Evolutionary conservation across 441 rosid species (phyloP).

Genomic region (Daphne laureola): DNA sequence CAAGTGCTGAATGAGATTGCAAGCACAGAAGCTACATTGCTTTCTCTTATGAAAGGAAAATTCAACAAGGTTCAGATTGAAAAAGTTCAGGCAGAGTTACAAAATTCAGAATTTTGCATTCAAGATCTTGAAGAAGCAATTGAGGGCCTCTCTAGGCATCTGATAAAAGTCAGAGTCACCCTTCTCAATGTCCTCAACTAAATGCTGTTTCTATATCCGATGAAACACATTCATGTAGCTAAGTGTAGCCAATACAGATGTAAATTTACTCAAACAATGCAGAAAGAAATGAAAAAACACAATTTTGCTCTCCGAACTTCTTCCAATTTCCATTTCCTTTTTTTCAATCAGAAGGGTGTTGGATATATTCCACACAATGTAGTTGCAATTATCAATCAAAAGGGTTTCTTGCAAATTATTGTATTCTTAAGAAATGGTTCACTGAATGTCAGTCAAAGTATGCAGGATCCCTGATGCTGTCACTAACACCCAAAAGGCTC

Average conservation of each 20-base stretch:
- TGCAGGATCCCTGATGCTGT: too few species aligned
- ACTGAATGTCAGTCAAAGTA: too few species aligned
- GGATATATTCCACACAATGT: too few species aligned
- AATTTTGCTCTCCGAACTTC: neutral
- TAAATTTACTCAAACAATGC: neutral
- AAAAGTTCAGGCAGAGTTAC: neutral
- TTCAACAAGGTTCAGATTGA: neutral
- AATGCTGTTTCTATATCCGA: neutral
- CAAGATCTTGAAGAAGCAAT: conserved; percentile 7
- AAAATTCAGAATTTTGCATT: conserved; percentile 7
- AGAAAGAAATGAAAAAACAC: neutral
- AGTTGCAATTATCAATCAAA: too few species aligned
- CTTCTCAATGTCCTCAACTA: conserved; percentile 3
- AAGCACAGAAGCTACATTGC: conserved; percentile 5
- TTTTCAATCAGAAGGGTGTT: neutral
- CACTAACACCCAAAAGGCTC: too few species aligned
- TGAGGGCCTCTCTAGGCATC: conserved; percentile 2
- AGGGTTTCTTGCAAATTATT: too few species aligned
- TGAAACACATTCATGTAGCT: neutral
- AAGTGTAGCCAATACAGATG: conserved; percentile 6
- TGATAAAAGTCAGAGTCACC: conserved; percentile 4
- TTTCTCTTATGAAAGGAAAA: neutral
- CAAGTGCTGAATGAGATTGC: conserved; percentile 1
- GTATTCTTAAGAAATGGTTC: too few species aligned
- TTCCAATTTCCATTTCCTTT: conserved; percentile 1